Base-by-base conservation (phyloP, 2,329 filamentous ascomycete genomes). In the Rachicladosporium sp. region DNA sequence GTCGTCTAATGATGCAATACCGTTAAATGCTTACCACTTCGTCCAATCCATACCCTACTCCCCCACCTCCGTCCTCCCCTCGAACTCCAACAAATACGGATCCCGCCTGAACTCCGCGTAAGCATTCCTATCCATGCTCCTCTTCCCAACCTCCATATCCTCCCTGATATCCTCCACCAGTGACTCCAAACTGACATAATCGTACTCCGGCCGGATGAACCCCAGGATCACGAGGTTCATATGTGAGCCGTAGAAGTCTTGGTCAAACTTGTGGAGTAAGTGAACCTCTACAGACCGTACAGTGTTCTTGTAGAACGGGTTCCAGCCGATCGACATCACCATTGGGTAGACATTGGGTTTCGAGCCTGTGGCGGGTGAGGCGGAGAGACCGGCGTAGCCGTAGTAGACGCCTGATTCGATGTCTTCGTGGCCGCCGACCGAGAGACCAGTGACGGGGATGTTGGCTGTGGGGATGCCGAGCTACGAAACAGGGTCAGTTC, bases 391-490 rank as follows among this genome's bases (percentile, higher is more conserved):
- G 4, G 86, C 86, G 69, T 83, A 94, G 55, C 91, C 91, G 59
- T 88, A 96, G 71, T 96, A 96, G 47, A 96, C 83, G 47, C 91
- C 91, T 1, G 79, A 85, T 42, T 75, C 68, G 40, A 83, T 69
- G 49, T 73, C 66, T 5, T 70, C 60, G 52, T 75, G 54, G 39
- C 71, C 69, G 60, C 82, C 79, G 37, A 89, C 80, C 52, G 78
- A 78, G 33, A 96, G 77, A 21, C 73, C 73, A 10, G 71, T 69
- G 43, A 79, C 64, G 6, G 78, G 78, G 54, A 82, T 80, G 68
- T 96, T 98, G 58, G 91, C 91, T 2, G 91, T 96, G 2, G 91
- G 91, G 59, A 96, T 95, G 51, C 89, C 89, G 57, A 96, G 83
- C 79, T 93, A 19, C 15, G 15, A 19, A 19, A 19, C 5, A 19